Evolutionary conservation across 1,284 basidiomycete genomes (phyloP).

Genomic region (Amylostereum areolatum): DNA sequence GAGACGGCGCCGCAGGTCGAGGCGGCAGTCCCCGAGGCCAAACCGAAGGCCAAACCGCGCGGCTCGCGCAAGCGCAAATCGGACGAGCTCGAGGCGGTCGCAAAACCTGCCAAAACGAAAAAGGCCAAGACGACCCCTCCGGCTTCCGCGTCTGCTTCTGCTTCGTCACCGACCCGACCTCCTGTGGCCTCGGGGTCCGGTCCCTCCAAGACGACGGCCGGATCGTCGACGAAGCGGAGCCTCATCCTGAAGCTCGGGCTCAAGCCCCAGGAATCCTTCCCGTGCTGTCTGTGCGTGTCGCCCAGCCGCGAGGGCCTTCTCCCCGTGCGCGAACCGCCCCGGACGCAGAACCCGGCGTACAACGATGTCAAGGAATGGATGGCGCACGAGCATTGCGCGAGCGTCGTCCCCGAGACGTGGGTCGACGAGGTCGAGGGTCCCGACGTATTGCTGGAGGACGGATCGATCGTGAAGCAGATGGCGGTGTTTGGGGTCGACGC

Average conservation of each 20-base stretch:
- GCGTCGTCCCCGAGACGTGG: slow-evolving; percentile 81
- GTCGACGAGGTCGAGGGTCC: slow-evolving; percentile 57
- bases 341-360: slow-evolving; percentile 22
- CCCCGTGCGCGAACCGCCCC: slow-evolving; percentile 65
- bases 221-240: slow-evolving; percentile 31
- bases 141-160: background rate
- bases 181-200: background rate
- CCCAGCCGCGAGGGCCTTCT: slow-evolving; percentile 51
- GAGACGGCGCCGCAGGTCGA: background rate
- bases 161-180: slow-evolving; percentile 5
- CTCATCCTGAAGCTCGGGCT: slow-evolving; percentile 60
- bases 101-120: slow-evolving; percentile 25
- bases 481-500: slow-evolving; percentile 77
- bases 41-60: background rate
- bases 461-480: slow-evolving; percentile 37
- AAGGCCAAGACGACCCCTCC: slow-evolving; percentile 17
- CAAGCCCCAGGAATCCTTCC: slow-evolving; percentile 53
- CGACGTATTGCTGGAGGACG: slow-evolving; percentile 21
- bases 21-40: background rate
- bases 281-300: slow-evolving; percentile 81
- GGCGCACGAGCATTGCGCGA: slow-evolving; percentile 76
- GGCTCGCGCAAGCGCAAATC: slow-evolving; percentile 32
- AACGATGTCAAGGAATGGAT: slow-evolving; percentile 46
- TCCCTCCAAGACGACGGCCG: background rate
- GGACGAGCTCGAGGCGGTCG: slow-evolving; percentile 12